Base-by-base conservation (phyloP, 2,329 filamentous ascomycete species). In the Fusarium odoratissimum region DNA sequence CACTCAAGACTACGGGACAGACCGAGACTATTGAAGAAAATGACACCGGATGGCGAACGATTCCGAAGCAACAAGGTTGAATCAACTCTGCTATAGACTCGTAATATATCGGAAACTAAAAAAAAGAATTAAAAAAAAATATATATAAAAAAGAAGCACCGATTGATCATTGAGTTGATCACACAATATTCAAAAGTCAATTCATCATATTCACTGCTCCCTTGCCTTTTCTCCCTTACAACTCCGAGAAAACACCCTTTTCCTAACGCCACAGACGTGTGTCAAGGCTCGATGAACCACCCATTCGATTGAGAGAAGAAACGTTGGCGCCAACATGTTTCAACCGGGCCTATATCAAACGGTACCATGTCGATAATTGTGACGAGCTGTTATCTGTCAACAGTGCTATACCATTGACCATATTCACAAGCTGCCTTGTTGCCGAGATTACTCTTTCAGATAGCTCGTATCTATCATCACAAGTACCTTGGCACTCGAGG, bases 211-310 rank as follows among this genome's bases (percentile, higher is more conserved):
- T 45, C 23, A 48, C n/a, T 35, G 37, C 60, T 41, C 67, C 58
- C 48, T 54, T 67, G n/a, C 63, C 45, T 42, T 33, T 51, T 60
- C 60, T 68, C 72, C 62, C 65, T 72, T 62, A 33, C 21, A 63
- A 41, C 21, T 14, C 28, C 40, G 48, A 44, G 41, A 69, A 44
- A 49, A 59, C 54, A 67, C 62, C 44, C 44, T 49, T 60, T 46
- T 52, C 19, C 42, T 42, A 49, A 56, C 72, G 74, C 74, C 74
- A 75, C 74, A 72, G 55, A 64, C 46, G 64, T 67, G 51, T 68
- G 46, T 61, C 65, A 68, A 64, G 59, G 41, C 23, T 61, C 14
- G 41, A 54, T 31, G 23, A 44, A 25, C 42, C n/a, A 31, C 51
- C 49, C n/a, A 31, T 52, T 28, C 21, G 33, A 41, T 52, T 33